phyloP scores from a whole-genome alignment of 2,329 filamentous ascomycete species.

The Scorias spongiosa region DNA sequence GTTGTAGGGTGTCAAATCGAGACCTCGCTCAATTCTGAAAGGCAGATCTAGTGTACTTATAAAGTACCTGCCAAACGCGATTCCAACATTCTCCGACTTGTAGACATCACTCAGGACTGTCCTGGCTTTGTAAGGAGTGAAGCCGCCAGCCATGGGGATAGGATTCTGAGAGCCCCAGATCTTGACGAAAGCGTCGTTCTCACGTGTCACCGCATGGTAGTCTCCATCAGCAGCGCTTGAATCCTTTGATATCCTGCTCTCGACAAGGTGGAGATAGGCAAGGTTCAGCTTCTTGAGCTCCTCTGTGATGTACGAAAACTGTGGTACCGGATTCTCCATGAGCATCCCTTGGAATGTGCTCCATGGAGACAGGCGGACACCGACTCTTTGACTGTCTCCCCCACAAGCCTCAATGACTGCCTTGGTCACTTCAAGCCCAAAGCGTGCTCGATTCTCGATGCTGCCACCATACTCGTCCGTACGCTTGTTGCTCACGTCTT shows the following conservation, averaged over 20 bases:
- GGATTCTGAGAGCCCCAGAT: conserved; percentile 13
- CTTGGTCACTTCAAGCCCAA: conserved; percentile 36
- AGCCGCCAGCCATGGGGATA: conserved; percentile 28
- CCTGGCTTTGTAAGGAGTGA: conserved; percentile 24
- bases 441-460: conserved; percentile 34
- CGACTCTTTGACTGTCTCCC: conserved; percentile 30
- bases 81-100: conserved; percentile 26
- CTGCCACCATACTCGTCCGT: conserved; percentile 31
- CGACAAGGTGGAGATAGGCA: conserved; percentile 45
- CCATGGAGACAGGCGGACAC: conserved; percentile 45
- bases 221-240: conserved; percentile 22
- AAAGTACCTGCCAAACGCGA: conserved; percentile 35
- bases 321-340: conserved; percentile 43
- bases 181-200: conserved; percentile 10
- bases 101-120: conserved; percentile 26
- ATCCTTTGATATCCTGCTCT: conserved; percentile 34
- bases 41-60: conserved; percentile 35
- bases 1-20: conserved; percentile 31
- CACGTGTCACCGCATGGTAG: conserved; percentile 7
- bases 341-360: conserved; percentile 45
- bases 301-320: conserved; percentile 42
- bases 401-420: conserved; percentile 35
- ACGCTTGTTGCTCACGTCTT: conserved; percentile 37
- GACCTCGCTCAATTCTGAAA: conserved; percentile 28
- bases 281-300: conserved; percentile 36